These are phyloP conservation scores for Acacia pycnantha DNA, from an alignment of 331 rosid genomes.

Conservation along the genomic window DNA sequence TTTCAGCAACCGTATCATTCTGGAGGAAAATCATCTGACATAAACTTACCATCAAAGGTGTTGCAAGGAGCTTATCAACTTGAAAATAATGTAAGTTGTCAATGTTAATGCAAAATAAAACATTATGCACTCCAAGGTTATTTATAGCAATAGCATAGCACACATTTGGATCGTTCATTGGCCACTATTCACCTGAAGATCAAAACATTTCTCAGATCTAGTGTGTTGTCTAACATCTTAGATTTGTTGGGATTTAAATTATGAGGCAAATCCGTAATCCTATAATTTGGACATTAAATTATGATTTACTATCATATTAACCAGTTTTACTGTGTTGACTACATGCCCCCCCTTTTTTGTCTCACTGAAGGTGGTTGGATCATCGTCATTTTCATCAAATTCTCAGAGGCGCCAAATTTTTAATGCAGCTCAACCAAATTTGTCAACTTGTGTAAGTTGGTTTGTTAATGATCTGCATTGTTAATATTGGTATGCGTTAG, in stretches of 20 bases:
- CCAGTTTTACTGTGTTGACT: not conserved
- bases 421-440: not conserved
- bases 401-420: not conserved
- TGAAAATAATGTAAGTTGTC: conserved; percentile 41
- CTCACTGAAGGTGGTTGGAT: not conserved
- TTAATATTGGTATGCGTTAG: not conserved
- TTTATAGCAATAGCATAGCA: not conserved
- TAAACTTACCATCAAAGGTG: conserved; percentile 35
- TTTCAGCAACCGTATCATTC: conserved; percentile 61
- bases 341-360: not conserved
- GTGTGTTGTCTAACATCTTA: not conserved
- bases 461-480: conserved; percentile 11
- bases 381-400: not conserved
- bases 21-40: conserved; percentile 27
- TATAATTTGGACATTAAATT: not conserved
- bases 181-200: conserved; percentile 6
- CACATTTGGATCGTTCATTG: not conserved
- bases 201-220: conserved; percentile 1
- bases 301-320: not conserved
- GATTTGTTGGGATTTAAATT: not conserved
- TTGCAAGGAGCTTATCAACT: conserved; percentile 19
- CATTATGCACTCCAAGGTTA: not conserved
- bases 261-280: not conserved
- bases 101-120: not conserved
- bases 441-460: conserved; percentile 42